Evolutionary conservation across 1,139 yeast genomes (phyloP), one percentile per base, ranked within the genome.

Genomic region (Saccharomycopsis crataegensis): DNA sequence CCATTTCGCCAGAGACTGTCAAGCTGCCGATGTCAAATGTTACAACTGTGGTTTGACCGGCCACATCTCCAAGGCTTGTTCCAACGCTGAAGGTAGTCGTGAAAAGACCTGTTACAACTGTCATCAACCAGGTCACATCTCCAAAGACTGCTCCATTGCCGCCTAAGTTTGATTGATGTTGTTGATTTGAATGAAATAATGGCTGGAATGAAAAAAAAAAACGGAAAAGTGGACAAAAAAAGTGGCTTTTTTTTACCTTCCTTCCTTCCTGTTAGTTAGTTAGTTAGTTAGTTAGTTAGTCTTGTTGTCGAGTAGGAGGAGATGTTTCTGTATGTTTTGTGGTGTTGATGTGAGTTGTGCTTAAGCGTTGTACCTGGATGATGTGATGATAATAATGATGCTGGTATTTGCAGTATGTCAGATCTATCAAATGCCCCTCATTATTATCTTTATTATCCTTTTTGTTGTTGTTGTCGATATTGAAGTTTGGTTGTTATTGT

Each of bases 21-120:
- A 84, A 71, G 90, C 89, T 59, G 16, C 50, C 14, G 77, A 79
- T 61, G 80, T 83, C 68, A 87, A 86, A 72, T 90, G 97, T 73
- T 90, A 87, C 77, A 87, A 94, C 57, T 90, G 97, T 72, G 96
- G 96, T 63, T 83, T 85, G 71, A 75, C 79, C 60, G 96, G 96
- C 54, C 93, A 85, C 68, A 84, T 83, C 66, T 83, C 86, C 58
- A 73, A 79, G 59, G 87, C 82, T 61, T 85, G 91, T 69, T 71
- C 65, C 63, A 70, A 67, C 79, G 70, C 63, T 78, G 68, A 68
- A 58, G 56, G 58, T 59, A 34, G 46, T 28, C 49, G 62, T 51
- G 69, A 68, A 59, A 61, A 71, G 58, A 75, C 77, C 62, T 90
- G 97, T 73, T 90, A 82, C 83, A 85, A 85, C 69, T 90, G 97